Evolutionary conservation across 83 land plant species (phyloP).

Genomic region (Diphasiastrum complanatum): DNA sequence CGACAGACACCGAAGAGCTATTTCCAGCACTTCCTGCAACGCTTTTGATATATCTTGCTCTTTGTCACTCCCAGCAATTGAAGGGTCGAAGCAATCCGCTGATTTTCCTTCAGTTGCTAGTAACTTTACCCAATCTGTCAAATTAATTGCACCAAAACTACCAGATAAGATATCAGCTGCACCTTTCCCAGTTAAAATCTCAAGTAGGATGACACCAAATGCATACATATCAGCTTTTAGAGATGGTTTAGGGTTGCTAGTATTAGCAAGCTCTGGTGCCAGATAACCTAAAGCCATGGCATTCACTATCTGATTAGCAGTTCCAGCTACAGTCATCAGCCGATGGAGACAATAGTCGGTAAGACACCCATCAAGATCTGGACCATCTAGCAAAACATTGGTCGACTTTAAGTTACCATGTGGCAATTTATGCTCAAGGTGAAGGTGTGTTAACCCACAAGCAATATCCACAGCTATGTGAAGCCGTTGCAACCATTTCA

Average conservation of each 20-base stretch:
- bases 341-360: conserved; percentile 90
- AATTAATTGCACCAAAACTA: conserved; percentile 79
- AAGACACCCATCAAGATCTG: conserved; percentile 48
- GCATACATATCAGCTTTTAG: conserved; percentile 84
- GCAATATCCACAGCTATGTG: conserved; percentile 72
- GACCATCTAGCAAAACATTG: conserved; percentile 66
- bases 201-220: conserved; percentile 84
- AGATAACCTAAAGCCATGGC: conserved; percentile 85
- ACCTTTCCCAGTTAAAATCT: conserved; percentile 74
- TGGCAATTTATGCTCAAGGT: conserved; percentile 54
- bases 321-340: conserved; percentile 77
- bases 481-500: conserved; percentile 64
- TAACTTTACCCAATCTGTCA: conserved; percentile 84
- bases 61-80: conserved; percentile 32
- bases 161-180: conserved; percentile 96
- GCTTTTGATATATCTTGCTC: conserved; percentile 58
- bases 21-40: conserved; percentile 63
- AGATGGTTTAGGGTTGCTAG: conserved; percentile 68
- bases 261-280: conserved; percentile 80
- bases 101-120: conserved; percentile 64
- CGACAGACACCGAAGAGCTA: conserved; percentile 61
- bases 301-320: conserved; percentile 80
- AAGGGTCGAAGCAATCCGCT: conserved; percentile 72
- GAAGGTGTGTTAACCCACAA: conserved; percentile 64
- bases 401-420: conserved; percentile 96